A percentile compares a stretch with the other conserved stretches of the same genome.
Conservation (phyloP, 2,329 filamentous ascomycete genomes). For the Westerdykella aurantiaca region DNA sequence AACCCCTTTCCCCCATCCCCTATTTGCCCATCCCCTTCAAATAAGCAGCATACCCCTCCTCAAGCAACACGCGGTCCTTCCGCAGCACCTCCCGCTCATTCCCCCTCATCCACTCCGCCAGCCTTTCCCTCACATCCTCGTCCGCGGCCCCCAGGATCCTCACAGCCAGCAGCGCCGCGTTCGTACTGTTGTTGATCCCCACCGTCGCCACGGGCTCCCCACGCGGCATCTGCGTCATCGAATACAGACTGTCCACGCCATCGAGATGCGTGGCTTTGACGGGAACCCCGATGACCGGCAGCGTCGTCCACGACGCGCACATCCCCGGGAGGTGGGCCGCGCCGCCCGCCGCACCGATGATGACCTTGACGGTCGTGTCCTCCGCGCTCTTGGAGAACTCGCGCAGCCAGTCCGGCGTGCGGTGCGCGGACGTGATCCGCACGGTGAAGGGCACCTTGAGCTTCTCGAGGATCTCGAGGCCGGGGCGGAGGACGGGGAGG, state of each 20-base stretch:
- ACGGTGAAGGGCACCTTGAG: conserved; percentile 67
- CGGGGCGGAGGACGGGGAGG: conserved; percentile 60
- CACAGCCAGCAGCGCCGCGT: conserved; percentile 45
- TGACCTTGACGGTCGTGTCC: conserved; percentile 37
- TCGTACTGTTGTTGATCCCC: conserved; percentile 44
- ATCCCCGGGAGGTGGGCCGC: conserved; percentile 50
- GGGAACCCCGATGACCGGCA: conserved; percentile 49
- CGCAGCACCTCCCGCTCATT: conserved; percentile 59
- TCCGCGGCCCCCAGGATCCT: conserved; percentile 45
- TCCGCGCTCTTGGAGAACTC: conserved; percentile 40
- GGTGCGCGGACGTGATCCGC: conserved; percentile 69
- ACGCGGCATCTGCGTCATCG: conserved; percentile 49
- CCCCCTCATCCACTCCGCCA: conserved; percentile 57
- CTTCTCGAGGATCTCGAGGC: conserved; percentile 60
- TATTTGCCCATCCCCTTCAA: conserved; percentile 38
- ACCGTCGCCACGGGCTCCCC: conserved; percentile 41
- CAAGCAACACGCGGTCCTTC: conserved; percentile 55
- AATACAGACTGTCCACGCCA: conserved; percentile 47
- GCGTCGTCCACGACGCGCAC: conserved; percentile 45
- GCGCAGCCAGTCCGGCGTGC: conserved; percentile 46
- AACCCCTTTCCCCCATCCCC: background rate
- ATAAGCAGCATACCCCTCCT: conserved; percentile 54
- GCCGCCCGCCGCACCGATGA: conserved; percentile 47
- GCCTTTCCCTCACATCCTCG: conserved; percentile 49
- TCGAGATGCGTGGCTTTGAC: conserved; percentile 47